These are phyloP conservation scores for Arctostaphylos glauca DNA, from an alignment of 148 eudicot species.

Conservation along the genomic window DNA sequence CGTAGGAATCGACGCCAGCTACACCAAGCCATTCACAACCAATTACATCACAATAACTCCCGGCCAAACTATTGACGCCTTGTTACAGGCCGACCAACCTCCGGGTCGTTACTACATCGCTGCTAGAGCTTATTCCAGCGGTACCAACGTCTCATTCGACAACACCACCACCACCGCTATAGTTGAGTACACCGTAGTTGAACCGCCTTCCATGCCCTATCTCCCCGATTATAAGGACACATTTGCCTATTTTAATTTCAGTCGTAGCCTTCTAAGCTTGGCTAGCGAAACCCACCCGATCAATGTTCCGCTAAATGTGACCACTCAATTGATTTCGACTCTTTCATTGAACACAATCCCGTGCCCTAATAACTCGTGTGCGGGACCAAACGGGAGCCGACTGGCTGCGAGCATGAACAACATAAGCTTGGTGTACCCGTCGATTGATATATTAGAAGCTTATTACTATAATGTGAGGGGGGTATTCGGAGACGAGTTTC, in stretches of 20 bases:
- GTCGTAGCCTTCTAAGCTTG: constrained; percentile 2
- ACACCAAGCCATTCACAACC: constrained; percentile 25
- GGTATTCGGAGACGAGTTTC: constrained; percentile 24
- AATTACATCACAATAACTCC: constrained; percentile 19
- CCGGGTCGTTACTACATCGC: constrained; percentile 15
- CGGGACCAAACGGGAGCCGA: constrained; percentile 27
- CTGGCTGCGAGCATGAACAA: constrained; percentile 29
- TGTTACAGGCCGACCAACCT: neutral
- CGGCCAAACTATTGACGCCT: constrained; percentile 24
- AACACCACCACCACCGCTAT: constrained; percentile 31
- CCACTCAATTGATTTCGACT: neutral
- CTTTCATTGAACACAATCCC: constrained; percentile 25
- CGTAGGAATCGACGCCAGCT: constrained; percentile 25
- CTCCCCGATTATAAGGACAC: constrained; percentile 22
- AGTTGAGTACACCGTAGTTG: constrained; percentile 20
- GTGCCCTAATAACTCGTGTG: constrained; percentile 19
- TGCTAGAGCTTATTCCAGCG: constrained; percentile 5
- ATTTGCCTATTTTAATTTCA: neutral
- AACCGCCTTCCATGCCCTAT: constrained; percentile 14
- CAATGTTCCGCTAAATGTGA: neutral
- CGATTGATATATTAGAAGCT: constrained; percentile 28
- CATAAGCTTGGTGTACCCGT: constrained; percentile 18
- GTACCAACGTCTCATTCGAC: neutral
- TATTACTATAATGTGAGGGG: constrained; percentile 29
- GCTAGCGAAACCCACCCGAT: neutral